Evolutionary conservation across 495 filamentous ascomycete species (phyloP).

Genomic region (Arthonia radiata): DNA sequence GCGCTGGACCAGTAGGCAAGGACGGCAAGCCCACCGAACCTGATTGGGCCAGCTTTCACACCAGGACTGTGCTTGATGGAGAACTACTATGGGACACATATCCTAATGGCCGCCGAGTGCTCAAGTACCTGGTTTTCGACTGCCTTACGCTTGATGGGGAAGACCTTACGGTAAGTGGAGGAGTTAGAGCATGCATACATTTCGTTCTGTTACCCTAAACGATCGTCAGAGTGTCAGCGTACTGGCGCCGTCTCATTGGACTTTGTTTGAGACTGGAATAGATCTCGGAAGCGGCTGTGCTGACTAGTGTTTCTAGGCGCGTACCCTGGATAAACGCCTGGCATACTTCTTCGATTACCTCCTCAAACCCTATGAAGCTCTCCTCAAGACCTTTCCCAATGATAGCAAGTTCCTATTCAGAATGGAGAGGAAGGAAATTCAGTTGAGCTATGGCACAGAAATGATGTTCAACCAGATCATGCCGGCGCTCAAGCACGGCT

Average conservation of each 20-base stretch:
- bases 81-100: conserved; percentile 67
- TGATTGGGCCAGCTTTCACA: conserved; percentile 37
- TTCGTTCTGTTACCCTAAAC: no score
- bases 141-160: conserved; percentile 63
- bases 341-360: conserved; percentile 63
- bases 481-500: conserved; percentile 65
- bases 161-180: conserved; percentile 47
- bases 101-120: conserved; percentile 31
- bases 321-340: conserved; percentile 67
- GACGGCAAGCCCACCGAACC: conserved; percentile 33
- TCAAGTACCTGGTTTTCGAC: conserved; percentile 81
- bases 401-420: conserved; percentile 48
- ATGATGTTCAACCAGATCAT: conserved; percentile 56
- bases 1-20: no score
- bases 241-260: no score
- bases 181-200: no score
- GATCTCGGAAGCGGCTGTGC: no score
- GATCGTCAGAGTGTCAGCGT: no score
- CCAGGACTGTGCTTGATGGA: conserved; percentile 66
- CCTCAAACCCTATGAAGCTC: conserved; percentile 49
- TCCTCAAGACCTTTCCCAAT: conserved; percentile 41
- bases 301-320: no score
- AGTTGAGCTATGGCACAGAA: conserved; percentile 67
- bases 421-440: conserved; percentile 63
- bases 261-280: no score